Evolutionary conservation across 257 asterid genomes (phyloP).

Genomic region (Solanum virginianum): DNA sequence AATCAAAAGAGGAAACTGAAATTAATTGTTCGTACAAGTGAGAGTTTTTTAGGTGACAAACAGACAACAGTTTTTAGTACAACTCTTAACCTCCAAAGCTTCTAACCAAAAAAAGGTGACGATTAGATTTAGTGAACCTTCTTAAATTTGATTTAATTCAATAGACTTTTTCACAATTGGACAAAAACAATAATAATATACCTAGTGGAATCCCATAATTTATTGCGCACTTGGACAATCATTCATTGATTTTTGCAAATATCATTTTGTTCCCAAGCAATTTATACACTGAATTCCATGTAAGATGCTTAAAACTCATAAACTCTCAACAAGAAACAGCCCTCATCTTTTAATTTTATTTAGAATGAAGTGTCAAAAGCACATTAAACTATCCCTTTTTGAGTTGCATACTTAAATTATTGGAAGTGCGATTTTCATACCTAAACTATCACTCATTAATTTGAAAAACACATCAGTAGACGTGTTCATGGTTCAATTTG

Average conservation of each 20-base stretch:
- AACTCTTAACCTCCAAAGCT: not conserved
- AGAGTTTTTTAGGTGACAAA: not conserved
- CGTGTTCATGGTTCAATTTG: too few relatives aligned
- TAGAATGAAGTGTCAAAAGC: not conserved
- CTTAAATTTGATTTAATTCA: not conserved
- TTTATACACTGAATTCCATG: not conserved
- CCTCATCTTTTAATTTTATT: not conserved
- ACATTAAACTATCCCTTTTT: too few relatives aligned
- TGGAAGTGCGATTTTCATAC: too few relatives aligned
- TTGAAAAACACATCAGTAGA: too few relatives aligned
- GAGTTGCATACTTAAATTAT: too few relatives aligned
- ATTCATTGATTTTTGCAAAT: not conserved
- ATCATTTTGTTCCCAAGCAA: not conserved
- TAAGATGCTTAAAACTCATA: not conserved
- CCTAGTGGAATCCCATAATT: not conserved
- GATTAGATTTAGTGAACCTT: not conserved
- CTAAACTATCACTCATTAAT: too few relatives aligned
- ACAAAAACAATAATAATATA: not conserved
- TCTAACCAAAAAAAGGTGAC: not conserved
- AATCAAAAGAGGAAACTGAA: not conserved
- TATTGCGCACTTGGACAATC: not conserved
- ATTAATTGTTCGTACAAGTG: not conserved
- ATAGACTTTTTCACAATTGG: not conserved
- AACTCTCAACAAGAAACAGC: not conserved
- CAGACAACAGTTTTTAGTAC: not conserved